phyloP scores from a whole-genome alignment of 495 filamentous ascomycete species.

The Daldinia loculata region DNA sequence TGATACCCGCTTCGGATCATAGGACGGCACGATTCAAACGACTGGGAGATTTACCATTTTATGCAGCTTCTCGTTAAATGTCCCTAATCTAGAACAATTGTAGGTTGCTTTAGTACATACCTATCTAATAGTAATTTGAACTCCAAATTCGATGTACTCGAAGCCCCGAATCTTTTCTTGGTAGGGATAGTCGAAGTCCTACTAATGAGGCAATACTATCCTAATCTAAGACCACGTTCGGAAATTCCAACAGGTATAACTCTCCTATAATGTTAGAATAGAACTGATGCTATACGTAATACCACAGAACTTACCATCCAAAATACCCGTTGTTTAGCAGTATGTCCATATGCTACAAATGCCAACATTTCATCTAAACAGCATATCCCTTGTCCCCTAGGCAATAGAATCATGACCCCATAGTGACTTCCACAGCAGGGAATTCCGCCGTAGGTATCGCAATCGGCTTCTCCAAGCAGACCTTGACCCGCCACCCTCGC shows the following conservation, averaged over 20 bases:
- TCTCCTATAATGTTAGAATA: not conserved
- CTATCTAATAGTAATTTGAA: too few species aligned
- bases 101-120: too few species aligned
- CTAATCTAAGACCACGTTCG: not conserved
- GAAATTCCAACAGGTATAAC: not conserved
- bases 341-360: not conserved
- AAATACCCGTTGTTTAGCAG: not conserved
- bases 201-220: not conserved
- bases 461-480: conserved; percentile 66
- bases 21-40: too few species aligned
- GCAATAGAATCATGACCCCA: conserved; percentile 23
- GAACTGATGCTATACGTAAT: not conserved
- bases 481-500: conserved; percentile 55
- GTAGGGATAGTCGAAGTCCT: not conserved
- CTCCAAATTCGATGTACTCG: too few species aligned
- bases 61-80: too few species aligned
- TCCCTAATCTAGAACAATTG: too few species aligned
- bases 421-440: conserved; percentile 60
- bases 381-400: not conserved
- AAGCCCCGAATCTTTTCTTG: not conserved
- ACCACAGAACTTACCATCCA: not conserved
- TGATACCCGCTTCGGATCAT: too few species aligned
- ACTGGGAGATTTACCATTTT: too few species aligned
- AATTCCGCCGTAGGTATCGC: conserved; percentile 67
- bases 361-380: not conserved